Percentiles rank a stretch among this genome's conserved stretches.
phyloP scores from a whole-genome alignment of 371 early-diverging fungal genomes.

The Lichtheimia ramosa region DNA sequence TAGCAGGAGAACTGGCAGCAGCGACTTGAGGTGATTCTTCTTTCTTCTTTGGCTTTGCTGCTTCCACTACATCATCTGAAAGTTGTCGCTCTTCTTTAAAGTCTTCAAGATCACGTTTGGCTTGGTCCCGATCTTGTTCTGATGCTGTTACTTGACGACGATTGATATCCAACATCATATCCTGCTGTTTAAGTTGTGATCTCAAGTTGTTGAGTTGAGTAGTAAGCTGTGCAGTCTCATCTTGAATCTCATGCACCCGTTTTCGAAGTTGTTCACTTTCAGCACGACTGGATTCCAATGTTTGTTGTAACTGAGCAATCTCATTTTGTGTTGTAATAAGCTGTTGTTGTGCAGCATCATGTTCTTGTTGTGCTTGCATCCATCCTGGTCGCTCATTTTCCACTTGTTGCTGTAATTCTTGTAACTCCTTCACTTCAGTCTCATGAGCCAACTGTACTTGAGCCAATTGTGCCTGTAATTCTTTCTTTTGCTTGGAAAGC shows the following conservation, averaged over 20 bases:
- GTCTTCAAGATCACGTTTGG: constrained; percentile 37
- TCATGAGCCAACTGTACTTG: constrained; percentile 32
- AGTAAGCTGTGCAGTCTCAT: constrained; percentile 28
- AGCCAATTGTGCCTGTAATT: constrained; percentile 22
- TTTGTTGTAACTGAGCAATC: constrained; percentile 18
- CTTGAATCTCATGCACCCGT: constrained; percentile 38
- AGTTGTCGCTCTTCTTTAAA: constrained; percentile 29
- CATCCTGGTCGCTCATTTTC: constrained; percentile 26
- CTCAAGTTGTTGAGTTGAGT: constrained; percentile 31
- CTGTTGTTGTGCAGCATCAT: constrained; percentile 27
- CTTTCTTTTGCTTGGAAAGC: constrained; percentile 26
- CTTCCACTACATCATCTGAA: not conserved
- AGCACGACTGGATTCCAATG: constrained; percentile 26
- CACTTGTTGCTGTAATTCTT: constrained; percentile 19
- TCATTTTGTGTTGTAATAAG: constrained; percentile 15
- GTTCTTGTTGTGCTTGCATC: constrained; percentile 23
- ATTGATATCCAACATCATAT: constrained; percentile 50
- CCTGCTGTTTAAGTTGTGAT: constrained; percentile 40
- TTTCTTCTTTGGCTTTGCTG: not conserved
- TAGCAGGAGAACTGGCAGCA: not conserved
- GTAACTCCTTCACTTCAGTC: constrained; percentile 10
- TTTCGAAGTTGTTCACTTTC: constrained; percentile 40
- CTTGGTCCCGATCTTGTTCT: constrained; percentile 44
- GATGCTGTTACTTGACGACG: constrained; percentile 50
- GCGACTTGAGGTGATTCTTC: not conserved